phyloP scores from a whole-genome alignment of 768 basidiomycete species.

The Boletus barrowsii region DNA sequence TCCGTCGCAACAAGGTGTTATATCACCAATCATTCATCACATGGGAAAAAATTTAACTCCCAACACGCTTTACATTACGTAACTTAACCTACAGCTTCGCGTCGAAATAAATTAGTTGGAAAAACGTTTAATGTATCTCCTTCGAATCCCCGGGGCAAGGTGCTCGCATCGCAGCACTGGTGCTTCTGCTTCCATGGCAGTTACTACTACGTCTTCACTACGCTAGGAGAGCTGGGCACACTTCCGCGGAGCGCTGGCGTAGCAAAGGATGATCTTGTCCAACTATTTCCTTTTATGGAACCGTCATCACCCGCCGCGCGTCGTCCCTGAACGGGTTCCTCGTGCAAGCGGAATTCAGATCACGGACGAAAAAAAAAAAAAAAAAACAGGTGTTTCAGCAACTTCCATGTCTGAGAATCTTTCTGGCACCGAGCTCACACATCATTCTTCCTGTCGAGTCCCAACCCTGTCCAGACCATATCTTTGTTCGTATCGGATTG shows the following conservation, averaged over 20 bases:
- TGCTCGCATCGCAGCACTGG: background rate
- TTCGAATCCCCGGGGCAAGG: constrained; percentile 2
- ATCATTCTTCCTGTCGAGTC: background rate
- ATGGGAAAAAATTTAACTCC: constrained; percentile 28
- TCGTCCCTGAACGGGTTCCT: constrained; percentile 27
- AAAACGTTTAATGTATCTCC: background rate
- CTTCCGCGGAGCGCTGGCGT: constrained; percentile 23
- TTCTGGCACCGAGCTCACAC: background rate
- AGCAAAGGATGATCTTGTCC: constrained; percentile 8
- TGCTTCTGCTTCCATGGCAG: constrained; percentile 10
- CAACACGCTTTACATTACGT: constrained; percentile 19
- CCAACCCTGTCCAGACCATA: no score
- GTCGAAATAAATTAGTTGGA: constrained; percentile 4
- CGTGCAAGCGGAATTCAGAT: constrained; percentile 1
- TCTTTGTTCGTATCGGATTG: background rate
- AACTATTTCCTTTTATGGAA: constrained; percentile 10
- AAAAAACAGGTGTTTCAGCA: constrained; percentile 15
- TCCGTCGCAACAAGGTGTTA: constrained; percentile 31
- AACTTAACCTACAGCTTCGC: constrained; percentile 5
- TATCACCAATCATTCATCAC: constrained; percentile 21
- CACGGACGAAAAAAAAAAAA: background rate
- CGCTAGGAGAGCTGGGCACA: background rate
- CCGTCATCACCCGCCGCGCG: constrained; percentile 11
- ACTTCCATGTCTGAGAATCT: background rate
- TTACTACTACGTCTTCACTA: background rate